A percentile compares a stretch with the other conserved stretches of the same genome.
Conservation (phyloP, 352 stramenopile genomes). For the Globisporangium cystogenes region DNA sequence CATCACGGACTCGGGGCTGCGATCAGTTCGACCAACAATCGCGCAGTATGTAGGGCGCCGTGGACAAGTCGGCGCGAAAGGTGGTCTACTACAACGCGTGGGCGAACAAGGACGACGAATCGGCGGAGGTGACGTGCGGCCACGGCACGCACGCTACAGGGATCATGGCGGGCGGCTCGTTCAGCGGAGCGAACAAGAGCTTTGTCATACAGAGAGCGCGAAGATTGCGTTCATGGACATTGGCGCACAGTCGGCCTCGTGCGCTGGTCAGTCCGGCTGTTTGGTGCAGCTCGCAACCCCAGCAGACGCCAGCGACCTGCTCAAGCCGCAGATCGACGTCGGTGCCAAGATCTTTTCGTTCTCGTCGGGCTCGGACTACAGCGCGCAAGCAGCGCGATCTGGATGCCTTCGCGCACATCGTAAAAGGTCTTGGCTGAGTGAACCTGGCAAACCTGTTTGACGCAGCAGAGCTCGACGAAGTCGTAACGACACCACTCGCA, state of each 20-base stretch:
- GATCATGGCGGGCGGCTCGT: slow-evolving; percentile 71
- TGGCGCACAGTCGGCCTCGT: slow-evolving; percentile 43
- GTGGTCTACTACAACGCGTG: slow-evolving; percentile 78
- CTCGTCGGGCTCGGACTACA: slow-evolving; percentile 79
- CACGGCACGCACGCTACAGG: slow-evolving; percentile 88
- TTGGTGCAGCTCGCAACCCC: slow-evolving; percentile 55
- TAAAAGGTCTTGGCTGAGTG: too few relatives aligned
- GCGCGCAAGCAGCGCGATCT: slow-evolving; percentile 65
- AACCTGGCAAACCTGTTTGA: too few relatives aligned
- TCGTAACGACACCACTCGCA: too few relatives aligned
- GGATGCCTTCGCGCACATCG: slow-evolving; percentile 78
- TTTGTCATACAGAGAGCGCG: slow-evolving; percentile 69
- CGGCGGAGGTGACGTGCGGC: slow-evolving; percentile 61
- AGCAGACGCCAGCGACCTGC: slow-evolving; percentile 45
- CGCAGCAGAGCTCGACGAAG: slow-evolving; percentile 44
- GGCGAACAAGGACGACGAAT: slow-evolving; percentile 61
- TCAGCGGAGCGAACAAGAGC: slow-evolving; percentile 40
- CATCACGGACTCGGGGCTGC: slow-evolving; percentile 74
- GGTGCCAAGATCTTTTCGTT: slow-evolving; percentile 82
- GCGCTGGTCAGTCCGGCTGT: slow-evolving; percentile 41
- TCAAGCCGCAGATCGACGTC: slow-evolving; percentile 64
- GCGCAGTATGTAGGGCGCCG: slow-evolving; percentile 36
- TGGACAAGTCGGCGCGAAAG: slow-evolving; percentile 47
- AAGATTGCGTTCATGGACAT: slow-evolving; percentile 93
- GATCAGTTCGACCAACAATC: slow-evolving; percentile 76